Evolutionary conservation across 768 basidiomycete species (phyloP), one percentile per base, ranked within the genome.

Genomic region (Gyrodon lividus): DNA sequence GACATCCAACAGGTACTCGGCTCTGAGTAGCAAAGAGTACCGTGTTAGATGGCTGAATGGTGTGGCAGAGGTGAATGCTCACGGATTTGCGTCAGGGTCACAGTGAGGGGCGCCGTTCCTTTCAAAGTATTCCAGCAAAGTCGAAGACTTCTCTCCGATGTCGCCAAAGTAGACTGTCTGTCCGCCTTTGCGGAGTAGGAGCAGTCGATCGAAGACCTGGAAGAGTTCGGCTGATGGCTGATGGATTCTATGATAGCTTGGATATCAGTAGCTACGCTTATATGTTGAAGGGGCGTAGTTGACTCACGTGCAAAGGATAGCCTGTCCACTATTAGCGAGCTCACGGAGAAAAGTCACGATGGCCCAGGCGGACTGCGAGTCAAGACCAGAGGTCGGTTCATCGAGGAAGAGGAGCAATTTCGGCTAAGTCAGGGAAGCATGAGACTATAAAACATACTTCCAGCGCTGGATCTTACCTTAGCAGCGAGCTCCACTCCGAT

Each of bases 151-250:
- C 48, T 64, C 55, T 0, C 65, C 64, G 3, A 67, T 55, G 33
- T 70, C 68, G 8, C 87, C 86, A 56, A 86, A 87, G 68, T 87
- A 90, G 7, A 85, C 85, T 3, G 77, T 84, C 58, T 86, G 70
- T 43, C 82, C 82, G n/a, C 82, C 81, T 20, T 71, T 69, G 20
- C 75, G 73, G 6, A 82, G 70, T 17, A 80, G 66, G 8, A 82
- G 58, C 1, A 83, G 57, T 6, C 79, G 69, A 52, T 82, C 81
- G 54, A 82, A 81, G 28, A 57, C 33, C 59, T 80, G 75, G 71
- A 81, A 79, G 2, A 80, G 67, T 41, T 79, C 65, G 4, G 77
- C 76, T 19, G 77, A 77, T 3, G 77, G 77, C 48, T 63, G 62
- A 24, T 63, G 59, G n/a, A 63, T 56, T 26, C 61, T 64, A 17